These are phyloP conservation scores for Sporothrix protearum DNA, from an alignment of 2,329 filamentous ascomycete genomes.

Conservation along the genomic window DNA sequence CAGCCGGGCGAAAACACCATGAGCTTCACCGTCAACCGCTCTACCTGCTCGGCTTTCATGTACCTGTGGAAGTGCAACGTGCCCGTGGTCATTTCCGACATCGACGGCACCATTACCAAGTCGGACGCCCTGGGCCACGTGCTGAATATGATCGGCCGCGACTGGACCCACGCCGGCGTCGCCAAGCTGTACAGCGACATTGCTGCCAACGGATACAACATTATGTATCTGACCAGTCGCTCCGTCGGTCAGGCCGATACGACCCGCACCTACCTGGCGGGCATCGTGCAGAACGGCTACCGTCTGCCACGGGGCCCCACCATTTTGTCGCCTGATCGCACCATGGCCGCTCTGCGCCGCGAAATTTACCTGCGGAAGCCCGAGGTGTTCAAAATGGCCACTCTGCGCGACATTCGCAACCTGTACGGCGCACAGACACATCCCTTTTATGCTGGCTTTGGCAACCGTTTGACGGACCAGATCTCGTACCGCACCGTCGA, in stretches of 20 bases:
- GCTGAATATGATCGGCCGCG: conserved; percentile 90
- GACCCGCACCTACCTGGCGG: conserved; percentile 83
- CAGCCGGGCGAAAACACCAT: conserved; percentile 86
- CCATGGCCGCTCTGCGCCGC: conserved; percentile 84
- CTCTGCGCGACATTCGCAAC: conserved; percentile 85
- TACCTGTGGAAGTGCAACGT: conserved; percentile 89
- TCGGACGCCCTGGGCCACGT: conserved; percentile 93
- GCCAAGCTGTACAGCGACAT: conserved; percentile 98
- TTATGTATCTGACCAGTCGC: conserved; percentile 94
- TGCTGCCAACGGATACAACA: conserved; percentile 92
- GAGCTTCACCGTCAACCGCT: conserved; percentile 94
- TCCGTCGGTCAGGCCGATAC: conserved; percentile 91
- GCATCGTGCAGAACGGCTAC: conserved; percentile 83
- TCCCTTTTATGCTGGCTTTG: conserved; percentile 95
- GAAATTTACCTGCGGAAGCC: conserved; percentile 95
- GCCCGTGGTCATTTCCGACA: conserved; percentile 96
- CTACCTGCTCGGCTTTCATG: conserved; percentile 88
- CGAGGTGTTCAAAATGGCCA: conserved; percentile 99
- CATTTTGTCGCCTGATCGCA: conserved; percentile 91
- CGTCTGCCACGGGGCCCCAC: conserved; percentile 84
- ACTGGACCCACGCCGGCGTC: conserved; percentile 96
- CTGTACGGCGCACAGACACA: conserved; percentile 73
- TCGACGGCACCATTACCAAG: conserved; percentile 98
- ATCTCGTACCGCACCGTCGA: conserved; percentile 94
- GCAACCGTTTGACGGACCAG: conserved; percentile 93